Evolutionary conservation across 371 early-diverging fungal genomes (phyloP), one percentile per base, ranked within the genome.

Genomic region (Mucor sp.): DNA sequence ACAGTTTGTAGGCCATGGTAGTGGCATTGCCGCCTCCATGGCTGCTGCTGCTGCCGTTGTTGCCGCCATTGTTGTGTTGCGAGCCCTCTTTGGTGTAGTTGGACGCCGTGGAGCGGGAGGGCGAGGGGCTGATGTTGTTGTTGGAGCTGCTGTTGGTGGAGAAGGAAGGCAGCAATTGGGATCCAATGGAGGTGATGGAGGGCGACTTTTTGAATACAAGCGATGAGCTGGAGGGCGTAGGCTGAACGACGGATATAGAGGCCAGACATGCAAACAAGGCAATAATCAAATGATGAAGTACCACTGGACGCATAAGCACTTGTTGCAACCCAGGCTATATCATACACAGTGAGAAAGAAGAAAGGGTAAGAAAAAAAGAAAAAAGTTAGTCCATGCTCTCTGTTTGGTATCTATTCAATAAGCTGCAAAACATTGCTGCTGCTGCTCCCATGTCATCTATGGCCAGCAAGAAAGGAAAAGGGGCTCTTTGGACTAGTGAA

Each of bases 321-420:
- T 88, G 83, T 32, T 75, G 73, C 60, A 83, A 79, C 5, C 88
- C 90, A 48, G 84, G 74, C 87, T 89, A 79, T 33, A 9, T 8
- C 11, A 30, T 25, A 15, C 11, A 30, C 17, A 15, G 33, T 19
- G 37, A 28, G 19, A 37, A 33, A 50, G 37, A 62, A 41, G 50
- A 61, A 62, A 65, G 33, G 30, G 44, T 21, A 32, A 30, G 6
- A 30, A 30, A 30, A 30, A 6, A 30, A 30, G 30, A 57, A 27
- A 47, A n/a, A 67, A 41, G 28, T 59, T 35, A n/a, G 19, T 44
- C 55, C 12, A 19, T 44, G 19, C 30, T 44, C 25, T 25, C 47
- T 67, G 2, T 68, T 23, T 58, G n/a, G 19, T 17, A 23, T 37
- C 1, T 14, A 11, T 14, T 19, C 7, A n/a, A n/a, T 44, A 44